Conservation (phyloP, 2,329 filamentous ascomycete species). For the Zelopaecilomyces penicillatus region DNA sequence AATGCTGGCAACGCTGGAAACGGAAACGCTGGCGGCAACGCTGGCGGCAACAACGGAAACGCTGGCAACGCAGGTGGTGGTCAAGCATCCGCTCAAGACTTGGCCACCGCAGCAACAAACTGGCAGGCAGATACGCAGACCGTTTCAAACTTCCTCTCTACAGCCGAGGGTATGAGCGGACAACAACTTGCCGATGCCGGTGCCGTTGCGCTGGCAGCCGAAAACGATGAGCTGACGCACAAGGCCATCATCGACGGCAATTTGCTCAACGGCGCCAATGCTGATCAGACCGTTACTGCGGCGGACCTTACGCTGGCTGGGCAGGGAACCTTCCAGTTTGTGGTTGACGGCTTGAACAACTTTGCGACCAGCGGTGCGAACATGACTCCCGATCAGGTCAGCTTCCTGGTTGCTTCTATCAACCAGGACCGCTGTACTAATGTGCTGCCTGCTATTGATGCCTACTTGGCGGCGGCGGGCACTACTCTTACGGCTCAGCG, state of each 20-base stretch:
- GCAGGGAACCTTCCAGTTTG: constrained; percentile 9
- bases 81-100: constrained; percentile 15
- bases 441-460: constrained; percentile 8
- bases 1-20: background rate
- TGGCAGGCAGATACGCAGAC: constrained; percentile 10
- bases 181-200: constrained; percentile 4
- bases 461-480: constrained; percentile 1
- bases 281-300: constrained; percentile 1
- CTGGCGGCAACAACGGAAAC: background rate
- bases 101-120: constrained; percentile 3
- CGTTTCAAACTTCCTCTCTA: constrained; percentile 11
- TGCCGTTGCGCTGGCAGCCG: constrained; percentile 6
- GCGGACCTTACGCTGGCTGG: constrained; percentile 8
- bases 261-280: constrained; percentile 1
- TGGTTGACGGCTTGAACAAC: constrained; percentile 7
- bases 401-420: constrained; percentile 3
- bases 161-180: constrained; percentile 5
- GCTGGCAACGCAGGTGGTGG: background rate
- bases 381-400: constrained; percentile 5
- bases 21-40: background rate
- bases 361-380: constrained; percentile 3
- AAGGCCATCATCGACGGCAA: constrained; percentile 11
- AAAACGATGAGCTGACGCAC: constrained; percentile 11
- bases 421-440: constrained; percentile 8
- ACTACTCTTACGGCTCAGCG: background rate